Evolutionary conservation across 169 alveolate species (phyloP).

Genomic region (Theileria luwenshuni): DNA sequence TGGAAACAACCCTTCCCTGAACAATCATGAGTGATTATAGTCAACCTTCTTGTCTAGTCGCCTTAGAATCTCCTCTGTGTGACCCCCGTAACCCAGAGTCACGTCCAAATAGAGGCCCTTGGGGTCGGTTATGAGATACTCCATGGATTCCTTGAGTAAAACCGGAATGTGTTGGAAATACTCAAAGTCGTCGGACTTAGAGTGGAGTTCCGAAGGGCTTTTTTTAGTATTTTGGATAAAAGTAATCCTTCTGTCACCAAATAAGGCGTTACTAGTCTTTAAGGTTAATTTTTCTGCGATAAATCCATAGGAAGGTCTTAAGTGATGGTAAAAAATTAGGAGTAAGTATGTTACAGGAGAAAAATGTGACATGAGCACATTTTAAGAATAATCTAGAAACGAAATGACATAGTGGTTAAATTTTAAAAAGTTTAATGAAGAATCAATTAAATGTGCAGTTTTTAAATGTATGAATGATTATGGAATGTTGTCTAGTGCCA

Average conservation of each 20-base stretch:
- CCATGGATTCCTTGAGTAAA: conserved; percentile 49
- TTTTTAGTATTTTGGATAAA: not conserved
- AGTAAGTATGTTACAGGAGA: not conserved
- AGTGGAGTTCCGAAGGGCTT: not conserved
- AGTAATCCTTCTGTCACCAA: not conserved
- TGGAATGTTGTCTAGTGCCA: conserved; percentile 2
- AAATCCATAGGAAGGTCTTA: not conserved
- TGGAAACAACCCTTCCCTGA: conserved; percentile 66
- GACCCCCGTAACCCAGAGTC: conserved; percentile 82
- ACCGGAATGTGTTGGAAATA: conserved; percentile 63
- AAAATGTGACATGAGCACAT: conserved; percentile 6
- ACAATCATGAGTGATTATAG: not conserved
- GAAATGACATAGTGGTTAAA: not conserved
- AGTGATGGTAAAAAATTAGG: not conserved
- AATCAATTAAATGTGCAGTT: not conserved
- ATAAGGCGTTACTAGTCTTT: not conserved
- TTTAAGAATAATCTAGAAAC: conserved; percentile 10
- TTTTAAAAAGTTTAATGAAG: not conserved
- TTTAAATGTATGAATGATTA: not conserved
- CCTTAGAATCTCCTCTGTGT: conserved; percentile 66
- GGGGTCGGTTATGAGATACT: conserved; percentile 55
- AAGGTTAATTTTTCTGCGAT: not conserved
- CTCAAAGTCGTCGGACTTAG: not conserved
- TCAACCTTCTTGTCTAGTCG: conserved; percentile 37
- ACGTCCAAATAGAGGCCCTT: conserved; percentile 71